These are phyloP conservation scores for Fusarium sp. DNA, from an alignment of 2,329 filamentous ascomycete species.

Conservation along the genomic window DNA sequence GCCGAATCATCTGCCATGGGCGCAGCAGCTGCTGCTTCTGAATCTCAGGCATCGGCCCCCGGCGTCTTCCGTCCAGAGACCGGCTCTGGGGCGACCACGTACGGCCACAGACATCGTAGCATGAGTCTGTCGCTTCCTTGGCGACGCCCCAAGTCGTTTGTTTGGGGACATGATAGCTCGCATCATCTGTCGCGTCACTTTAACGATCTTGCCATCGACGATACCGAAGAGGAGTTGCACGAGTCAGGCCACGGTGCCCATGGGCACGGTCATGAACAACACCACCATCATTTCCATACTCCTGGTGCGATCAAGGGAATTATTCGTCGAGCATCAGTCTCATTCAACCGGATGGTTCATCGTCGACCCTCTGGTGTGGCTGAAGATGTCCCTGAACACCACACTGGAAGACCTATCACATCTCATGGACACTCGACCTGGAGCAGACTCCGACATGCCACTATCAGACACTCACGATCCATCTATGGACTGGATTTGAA, in stretches of 20 bases:
- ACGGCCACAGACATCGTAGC: conserved; percentile 59
- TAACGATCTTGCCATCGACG: conserved; percentile 51
- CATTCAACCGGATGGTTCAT: conserved; percentile 65
- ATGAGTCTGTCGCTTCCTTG: conserved; percentile 64
- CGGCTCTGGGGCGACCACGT: conserved; percentile 10
- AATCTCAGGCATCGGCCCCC: conserved; percentile 14
- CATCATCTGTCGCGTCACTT: conserved; percentile 45
- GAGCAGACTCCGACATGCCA: conserved; percentile 64
- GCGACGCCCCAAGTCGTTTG: conserved; percentile 60
- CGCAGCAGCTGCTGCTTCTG: conserved; percentile 10
- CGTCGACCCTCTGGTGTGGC: conserved; percentile 59
- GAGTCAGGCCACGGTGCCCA: conserved; percentile 41
- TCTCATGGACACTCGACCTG: conserved; percentile 60
- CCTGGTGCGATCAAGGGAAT: conserved; percentile 61
- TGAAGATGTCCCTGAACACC: conserved; percentile 40
- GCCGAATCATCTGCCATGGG: conserved; percentile 33
- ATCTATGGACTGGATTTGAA: conserved; percentile 57
- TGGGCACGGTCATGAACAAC: conserved; percentile 41
- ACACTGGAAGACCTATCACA: conserved; percentile 56
- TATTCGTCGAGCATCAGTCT: conserved; percentile 67
- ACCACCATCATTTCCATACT: conserved; percentile 42
- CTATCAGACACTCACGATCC: conserved; percentile 62
- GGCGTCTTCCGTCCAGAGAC: conserved; percentile 15
- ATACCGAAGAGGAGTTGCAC: conserved; percentile 44
- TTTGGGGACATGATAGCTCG: conserved; percentile 50